Percentiles rank a stretch among this genome's conserved stretches.
Conservation (phyloP, 2,329 filamentous ascomycete genomes). For the Colletotrichum neosansevieriae region DNA sequence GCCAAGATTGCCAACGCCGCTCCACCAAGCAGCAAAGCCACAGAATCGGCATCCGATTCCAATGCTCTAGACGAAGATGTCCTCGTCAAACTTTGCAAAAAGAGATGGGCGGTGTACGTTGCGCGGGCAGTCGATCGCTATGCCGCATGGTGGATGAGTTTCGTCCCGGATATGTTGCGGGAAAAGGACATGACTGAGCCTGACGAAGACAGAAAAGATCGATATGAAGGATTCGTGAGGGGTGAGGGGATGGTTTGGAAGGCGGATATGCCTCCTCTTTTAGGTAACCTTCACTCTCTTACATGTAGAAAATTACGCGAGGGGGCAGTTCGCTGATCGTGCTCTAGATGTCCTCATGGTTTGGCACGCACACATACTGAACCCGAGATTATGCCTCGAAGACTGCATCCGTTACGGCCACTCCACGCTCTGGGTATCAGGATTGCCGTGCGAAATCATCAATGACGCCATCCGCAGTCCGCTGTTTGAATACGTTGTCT, state of each 20-base stretch:
- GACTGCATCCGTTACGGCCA: conserved; percentile 69
- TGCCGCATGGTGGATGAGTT: conserved; percentile 68
- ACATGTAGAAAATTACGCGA: background rate
- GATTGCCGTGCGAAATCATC: conserved; percentile 72
- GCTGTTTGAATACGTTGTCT: conserved; percentile 63
- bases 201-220: conserved; percentile 36
- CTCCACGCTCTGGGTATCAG: conserved; percentile 67
- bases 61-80: conserved; percentile 41
- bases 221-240: conserved; percentile 46
- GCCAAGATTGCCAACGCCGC: conserved; percentile 42
- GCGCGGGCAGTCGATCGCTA: conserved; percentile 72
- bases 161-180: conserved; percentile 44
- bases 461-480: conserved; percentile 57
- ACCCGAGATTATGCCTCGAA: conserved; percentile 74
- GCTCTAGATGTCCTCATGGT: conserved; percentile 75
- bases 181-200: conserved; percentile 44
- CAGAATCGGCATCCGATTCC: background rate
- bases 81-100: conserved; percentile 68
- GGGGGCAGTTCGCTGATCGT: background rate
- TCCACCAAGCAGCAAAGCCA: background rate
- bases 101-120: conserved; percentile 76
- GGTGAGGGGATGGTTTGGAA: conserved; percentile 48
- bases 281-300: conserved; percentile 48
- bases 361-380: conserved; percentile 79
- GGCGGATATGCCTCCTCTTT: conserved; percentile 60